Evolutionary conservation across 805 yeast genomes (phyloP), one percentile per base, ranked within the genome.

Genomic region (Ogataea polymorpha): DNA sequence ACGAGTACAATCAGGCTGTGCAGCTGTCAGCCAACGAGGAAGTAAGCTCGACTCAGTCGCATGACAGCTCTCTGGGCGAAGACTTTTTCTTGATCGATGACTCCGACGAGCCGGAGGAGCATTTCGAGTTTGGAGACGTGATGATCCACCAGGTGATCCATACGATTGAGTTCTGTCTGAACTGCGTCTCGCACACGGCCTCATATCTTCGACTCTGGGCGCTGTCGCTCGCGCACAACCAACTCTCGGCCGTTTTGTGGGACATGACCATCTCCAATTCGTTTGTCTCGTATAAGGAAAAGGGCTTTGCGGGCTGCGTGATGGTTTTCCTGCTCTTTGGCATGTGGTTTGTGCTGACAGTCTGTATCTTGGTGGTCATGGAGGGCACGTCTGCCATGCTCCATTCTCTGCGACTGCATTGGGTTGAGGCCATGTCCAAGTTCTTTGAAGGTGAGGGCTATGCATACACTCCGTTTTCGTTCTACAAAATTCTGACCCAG

Each of bases 321-420:
- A 73, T 74, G 74, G 74, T 80, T 2, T 79, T 81, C 14, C 59
- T 76, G 20, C 62, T 83, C 40, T 83, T 82, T 65, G 85, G 79
- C 23, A 74, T 82, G 78, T 83, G 90, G 90, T 82, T 83, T 60
- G 72, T 75, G 6, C 67, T 83, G 51, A 82, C 89, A 0, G 82
- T 80, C 27, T 72, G 79, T 51, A 79, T 83, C 30, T 66, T 83
- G 57, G 89, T 83, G 35, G 68, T 80, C 35, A 83, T 83, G 90
- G 90, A 83, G 64, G 90, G 90, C 42, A 83, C 89, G 0, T 80
- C 87, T n/a, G 89, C 89, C 15, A 83, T 83, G 90, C 68, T 83
- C 55, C 90, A 83, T 59, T 76, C 86, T 12, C 71, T 83, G 54
- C 75, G 90, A 65, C 68, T 83, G 53, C 90, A 83, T 57, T 83